phyloP scores from a whole-genome alignment of 1,284 basidiomycete species.

The Marasmius fiardii region DNA sequence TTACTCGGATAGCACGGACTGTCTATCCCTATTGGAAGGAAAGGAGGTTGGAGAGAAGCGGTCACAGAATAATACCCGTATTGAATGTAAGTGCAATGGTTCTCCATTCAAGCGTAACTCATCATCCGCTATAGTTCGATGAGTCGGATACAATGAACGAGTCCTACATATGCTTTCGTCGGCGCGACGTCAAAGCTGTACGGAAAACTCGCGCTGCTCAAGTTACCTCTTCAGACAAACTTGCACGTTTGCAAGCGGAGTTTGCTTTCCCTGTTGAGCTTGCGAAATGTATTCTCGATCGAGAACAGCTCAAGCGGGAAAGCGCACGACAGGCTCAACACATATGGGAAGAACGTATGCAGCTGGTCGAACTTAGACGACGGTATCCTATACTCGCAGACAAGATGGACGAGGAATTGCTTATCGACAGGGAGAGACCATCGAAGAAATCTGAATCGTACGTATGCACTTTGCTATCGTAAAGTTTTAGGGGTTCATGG shows the following conservation, averaged over 20 bases:
- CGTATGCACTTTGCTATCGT: neutral
- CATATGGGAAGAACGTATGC: slow-evolving; percentile 80
- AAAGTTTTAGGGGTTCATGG: slow-evolving; percentile 6
- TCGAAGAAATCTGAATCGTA: slow-evolving; percentile 51
- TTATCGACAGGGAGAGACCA: slow-evolving; percentile 72
- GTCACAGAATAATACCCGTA: slow-evolving; percentile 75
- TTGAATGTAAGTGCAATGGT: slow-evolving; percentile 60
- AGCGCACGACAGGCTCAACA: slow-evolving; percentile 53
- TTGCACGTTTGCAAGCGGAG: slow-evolving; percentile 79
- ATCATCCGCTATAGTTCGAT: slow-evolving; percentile 62
- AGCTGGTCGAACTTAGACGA: slow-evolving; percentile 78
- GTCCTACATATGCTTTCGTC: slow-evolving; percentile 97
- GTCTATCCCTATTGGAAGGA: slow-evolving; percentile 85
- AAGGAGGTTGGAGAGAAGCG: slow-evolving; percentile 69
- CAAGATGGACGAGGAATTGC: slow-evolving; percentile 80
- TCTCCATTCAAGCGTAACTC: neutral
- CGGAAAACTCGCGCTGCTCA: slow-evolving; percentile 94
- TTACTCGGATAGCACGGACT: slow-evolving; percentile 62
- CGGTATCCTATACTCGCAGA: slow-evolving; percentile 66
- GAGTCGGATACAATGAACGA: slow-evolving; percentile 90
- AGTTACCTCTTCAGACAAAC: slow-evolving; percentile 84
- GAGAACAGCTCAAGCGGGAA: slow-evolving; percentile 78
- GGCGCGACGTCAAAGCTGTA: slow-evolving; percentile 91
- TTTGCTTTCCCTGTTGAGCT: slow-evolving; percentile 72
- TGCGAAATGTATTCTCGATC: slow-evolving; percentile 62